phyloP scores from a whole-genome alignment of 257 asterid genomes.

The Solanum pennellii region DNA sequence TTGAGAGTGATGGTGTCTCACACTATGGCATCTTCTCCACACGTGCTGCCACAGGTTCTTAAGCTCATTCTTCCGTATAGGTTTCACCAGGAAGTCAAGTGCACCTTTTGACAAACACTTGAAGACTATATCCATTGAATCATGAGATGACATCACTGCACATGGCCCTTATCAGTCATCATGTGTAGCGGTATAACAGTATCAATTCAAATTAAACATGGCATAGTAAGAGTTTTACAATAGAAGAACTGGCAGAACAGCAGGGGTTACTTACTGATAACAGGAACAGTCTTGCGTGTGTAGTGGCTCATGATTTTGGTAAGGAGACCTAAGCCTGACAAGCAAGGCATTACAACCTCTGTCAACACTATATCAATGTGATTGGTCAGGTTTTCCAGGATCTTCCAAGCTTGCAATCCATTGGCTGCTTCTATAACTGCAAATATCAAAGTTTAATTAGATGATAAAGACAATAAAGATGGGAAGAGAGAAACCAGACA shows the following conservation, averaged over 20 bases:
- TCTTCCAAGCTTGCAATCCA: slow-evolving; percentile 87
- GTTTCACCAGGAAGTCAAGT: slow-evolving; percentile 89
- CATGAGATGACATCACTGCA: slow-evolving; percentile 98
- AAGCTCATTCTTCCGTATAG: slow-evolving; percentile 89
- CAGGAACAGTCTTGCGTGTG: slow-evolving; percentile 73
- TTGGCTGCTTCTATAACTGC: slow-evolving; percentile 71
- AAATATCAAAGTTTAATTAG: background rate
- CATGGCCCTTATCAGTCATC: slow-evolving; percentile 9
- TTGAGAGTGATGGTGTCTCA: slow-evolving; percentile 21
- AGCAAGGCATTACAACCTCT: slow-evolving; percentile 69
- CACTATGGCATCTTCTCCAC: slow-evolving; percentile 92
- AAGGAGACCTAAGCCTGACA: slow-evolving; percentile 75
- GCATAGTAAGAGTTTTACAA: background rate
- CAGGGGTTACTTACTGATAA: slow-evolving; percentile 55
- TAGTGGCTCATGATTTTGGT: slow-evolving; percentile 78
- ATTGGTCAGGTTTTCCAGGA: slow-evolving; percentile 58
- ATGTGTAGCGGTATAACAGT: background rate
- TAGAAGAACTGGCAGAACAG: background rate
- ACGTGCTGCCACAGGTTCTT: slow-evolving; percentile 96
- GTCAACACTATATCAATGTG: slow-evolving; percentile 71
- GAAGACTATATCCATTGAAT: slow-evolving; percentile 81
- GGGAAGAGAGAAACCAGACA: background rate
- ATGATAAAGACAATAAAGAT: background rate
- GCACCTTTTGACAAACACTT: slow-evolving; percentile 96
- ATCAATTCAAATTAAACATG: background rate